A percentile compares a stretch with the other conserved stretches of the same genome.
phyloP scores from a whole-genome alignment of 768 basidiomycete genomes.

The Trametes punicea region DNA sequence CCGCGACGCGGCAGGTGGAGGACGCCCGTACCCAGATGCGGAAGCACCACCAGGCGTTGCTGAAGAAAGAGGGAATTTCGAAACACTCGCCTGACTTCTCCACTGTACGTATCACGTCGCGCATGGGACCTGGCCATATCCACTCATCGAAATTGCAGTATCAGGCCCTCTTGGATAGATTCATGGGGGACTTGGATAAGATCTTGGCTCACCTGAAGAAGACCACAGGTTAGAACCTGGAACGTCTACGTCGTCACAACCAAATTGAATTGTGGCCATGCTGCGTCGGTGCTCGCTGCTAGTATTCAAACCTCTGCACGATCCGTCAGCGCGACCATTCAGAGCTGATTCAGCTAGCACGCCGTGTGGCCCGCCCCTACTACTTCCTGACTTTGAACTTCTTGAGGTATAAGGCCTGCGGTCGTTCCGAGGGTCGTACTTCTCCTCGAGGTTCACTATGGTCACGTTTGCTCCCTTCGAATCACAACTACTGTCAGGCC shows the following conservation, averaged over 20 bases:
- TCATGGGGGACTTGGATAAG: too few relatives aligned
- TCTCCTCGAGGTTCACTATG: conserved; percentile 39
- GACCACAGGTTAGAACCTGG: conserved; percentile 32
- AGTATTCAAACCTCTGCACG: too few relatives aligned
- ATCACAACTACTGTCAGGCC: too few relatives aligned
- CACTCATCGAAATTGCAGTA: conserved; percentile 45
- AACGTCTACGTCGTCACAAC: not conserved
- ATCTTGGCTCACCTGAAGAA: conserved; percentile 63
- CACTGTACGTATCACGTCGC: conserved; percentile 46
- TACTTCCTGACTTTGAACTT: conserved; percentile 32
- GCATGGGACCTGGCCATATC: not conserved
- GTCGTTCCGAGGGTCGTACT: conserved; percentile 43
- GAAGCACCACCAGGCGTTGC: conserved; percentile 59
- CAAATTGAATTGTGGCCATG: not conserved
- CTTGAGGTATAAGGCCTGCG: too few relatives aligned
- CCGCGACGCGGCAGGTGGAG: conserved; percentile 64
- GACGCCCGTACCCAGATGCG: conserved; percentile 74
- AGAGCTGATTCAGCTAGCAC: too few relatives aligned
- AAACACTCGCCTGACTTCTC: conserved; percentile 70
- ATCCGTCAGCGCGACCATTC: too few relatives aligned
- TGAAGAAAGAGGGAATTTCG: conserved; percentile 66
- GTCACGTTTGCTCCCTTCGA: conserved; percentile 37
- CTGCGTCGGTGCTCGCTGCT: too few relatives aligned
- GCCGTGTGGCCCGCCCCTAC: too few relatives aligned
- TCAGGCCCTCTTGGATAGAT: conserved; percentile 71